Evolutionary conservation across 805 yeast genomes (phyloP), one percentile per base, ranked within the genome.

Genomic region (Schizosaccharomyces osmophilus): DNA sequence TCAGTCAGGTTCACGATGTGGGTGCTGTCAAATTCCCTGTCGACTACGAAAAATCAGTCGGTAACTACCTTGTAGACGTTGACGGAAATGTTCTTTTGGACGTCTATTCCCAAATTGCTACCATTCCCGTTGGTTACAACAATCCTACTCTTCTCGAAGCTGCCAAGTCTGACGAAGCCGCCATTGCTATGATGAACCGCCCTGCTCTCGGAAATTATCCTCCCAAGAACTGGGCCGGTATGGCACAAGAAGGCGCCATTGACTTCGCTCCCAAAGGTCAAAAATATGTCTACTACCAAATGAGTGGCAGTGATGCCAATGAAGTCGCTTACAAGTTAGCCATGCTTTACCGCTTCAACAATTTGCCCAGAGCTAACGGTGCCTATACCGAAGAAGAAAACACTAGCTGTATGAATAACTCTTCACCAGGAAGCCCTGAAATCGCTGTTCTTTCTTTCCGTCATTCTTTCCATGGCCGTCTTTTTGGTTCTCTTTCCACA

Each of bases 391-490:
- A 71, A 11, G 87, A 83, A 69, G 97, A 89, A 73, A 78, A 79
- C 70, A 71, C 67, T 22, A 74, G 89, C 2, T 83, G 83, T 63
- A 89, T 89, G 97, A 74, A 78, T 65, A 87, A 87, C 72, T 74
- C 77, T 67, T 79, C 86, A 32, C 97, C 97, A 61, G 67, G 67
- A 5, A 79, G 95, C 59, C 95, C 96, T 43, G 85, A 84, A 45
- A 73, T 85, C 67, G 87, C 95, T 60, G 84, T 89, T 64, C 70
- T 90, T 66, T 87, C 96, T 4, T 89, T 89, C 74, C 82, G 82
- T 72, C 78, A 81, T 66, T 93, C 93, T 39, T 90, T 89, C 85
- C 97, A 89, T 71, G 97, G 97, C 65, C 82, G 97, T 74, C 74
- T 88, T 65, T 87, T 89, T 74, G 97, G 95, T 29, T 80, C 95